Percentiles rank a stretch among this genome's conserved stretches.
These are phyloP conservation scores for Cryptococcus deneoformans DNA, from an alignment of 1,284 basidiomycete genomes.

Conservation along the genomic window DNA sequence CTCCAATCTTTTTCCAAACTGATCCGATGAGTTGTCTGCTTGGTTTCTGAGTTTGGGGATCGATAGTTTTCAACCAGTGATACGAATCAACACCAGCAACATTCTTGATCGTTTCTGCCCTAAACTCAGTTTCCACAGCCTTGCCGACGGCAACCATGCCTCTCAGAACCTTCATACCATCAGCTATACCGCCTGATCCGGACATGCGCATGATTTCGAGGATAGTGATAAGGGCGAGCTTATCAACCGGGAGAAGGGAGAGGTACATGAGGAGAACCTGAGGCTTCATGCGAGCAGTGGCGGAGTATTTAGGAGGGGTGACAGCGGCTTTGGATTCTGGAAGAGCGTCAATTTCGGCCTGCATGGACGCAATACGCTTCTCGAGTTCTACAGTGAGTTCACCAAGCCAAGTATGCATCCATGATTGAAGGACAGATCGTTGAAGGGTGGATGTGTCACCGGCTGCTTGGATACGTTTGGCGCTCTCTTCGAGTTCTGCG, in stretches of 20 bases:
- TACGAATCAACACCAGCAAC: conserved; percentile 45
- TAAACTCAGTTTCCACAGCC: conserved; percentile 84
- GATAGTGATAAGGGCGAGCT: conserved; percentile 84
- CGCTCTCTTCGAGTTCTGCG: conserved; percentile 66
- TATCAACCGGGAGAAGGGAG: conserved; percentile 68
- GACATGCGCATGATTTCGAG: conserved; percentile 85
- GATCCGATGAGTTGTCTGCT: conserved; percentile 19
- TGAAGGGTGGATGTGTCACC: conserved; percentile 54
- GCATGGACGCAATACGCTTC: conserved; percentile 58
- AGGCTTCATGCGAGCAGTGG: conserved; percentile 25
- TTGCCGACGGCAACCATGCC: conserved; percentile 79
- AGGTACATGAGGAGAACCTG: conserved; percentile 57
- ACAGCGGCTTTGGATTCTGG: conserved; percentile 11
- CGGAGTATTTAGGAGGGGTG: conserved; percentile 12
- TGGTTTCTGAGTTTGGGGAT: conserved; percentile 36
- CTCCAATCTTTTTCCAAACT: conserved; percentile 48
- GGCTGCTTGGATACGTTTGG: conserved; percentile 58
- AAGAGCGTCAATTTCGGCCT: conserved; percentile 45
- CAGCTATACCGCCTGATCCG: conserved; percentile 68
- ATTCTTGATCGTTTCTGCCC: conserved; percentile 72
- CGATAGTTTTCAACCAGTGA: conserved; percentile 34
- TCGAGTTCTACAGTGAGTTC: conserved; percentile 59
- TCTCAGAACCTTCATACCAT: conserved; percentile 89
- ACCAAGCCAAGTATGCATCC: conserved; percentile 89
- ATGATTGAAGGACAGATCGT: conserved; percentile 61